Evolutionary conservation across 2,329 filamentous ascomycete genomes (phyloP), one percentile per base, ranked within the genome.

Genomic region (Cercospora citrullina): DNA sequence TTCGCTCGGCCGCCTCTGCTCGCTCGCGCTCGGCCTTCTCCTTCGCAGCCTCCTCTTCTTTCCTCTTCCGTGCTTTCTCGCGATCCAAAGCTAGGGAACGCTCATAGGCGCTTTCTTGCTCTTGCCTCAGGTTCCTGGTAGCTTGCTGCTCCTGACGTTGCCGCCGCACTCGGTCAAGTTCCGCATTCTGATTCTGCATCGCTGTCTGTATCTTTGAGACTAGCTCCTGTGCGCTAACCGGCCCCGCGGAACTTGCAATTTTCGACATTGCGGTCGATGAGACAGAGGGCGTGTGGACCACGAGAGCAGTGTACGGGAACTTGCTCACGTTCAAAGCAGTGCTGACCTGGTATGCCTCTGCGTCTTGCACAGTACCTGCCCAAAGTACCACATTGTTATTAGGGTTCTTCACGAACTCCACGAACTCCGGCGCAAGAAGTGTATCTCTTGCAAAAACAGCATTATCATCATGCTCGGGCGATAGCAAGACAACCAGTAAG

Each of bases 21-120:
- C 88, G 90, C 71, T 89, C 89, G 30, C 86, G 87, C 18, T 90
- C 91, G 31, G 84, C 85, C 0, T 87, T 87, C 21, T 87, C 87
- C 66, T 80, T 81, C 45, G 81, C 84, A n/a, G 85, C 86, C 69
- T 92, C 92, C 2, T 91, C 93, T 78, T 96, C 93, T 60, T 87
- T 87, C 77, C 87, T 88, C 77, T 90, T 87, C 33, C 91, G 86
- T 0, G 92, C 91, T 21, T 94, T 90, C 79, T 97, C 94, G 45
- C 94, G 86, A 79, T 99, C 95, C 68, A 89, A 88, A 9, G 94
- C 94, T 31, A 99, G 83, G 0, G 92, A 96, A 69, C 93, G 88
- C 80, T 99, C 94, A 79, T 99, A 99, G 0, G 95, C 95, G 9
- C 88, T 91, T 77, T 98, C 93, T 78, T 99, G 95, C 79, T 97